Conservation (phyloP, 164 flowering plant species). For the Dillenia turbinata region DNA sequence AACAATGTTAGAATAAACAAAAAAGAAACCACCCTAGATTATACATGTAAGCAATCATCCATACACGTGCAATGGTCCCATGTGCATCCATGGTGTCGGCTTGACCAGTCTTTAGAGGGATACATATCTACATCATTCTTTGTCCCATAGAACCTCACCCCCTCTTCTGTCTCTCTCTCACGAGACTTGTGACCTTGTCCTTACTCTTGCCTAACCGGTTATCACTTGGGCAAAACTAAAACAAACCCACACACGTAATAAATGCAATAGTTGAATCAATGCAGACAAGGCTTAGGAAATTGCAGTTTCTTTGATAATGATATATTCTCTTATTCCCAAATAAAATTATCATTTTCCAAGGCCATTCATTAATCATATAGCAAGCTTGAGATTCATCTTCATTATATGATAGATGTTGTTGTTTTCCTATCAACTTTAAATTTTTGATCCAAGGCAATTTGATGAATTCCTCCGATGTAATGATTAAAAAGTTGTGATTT, state of each 20-base stretch:
- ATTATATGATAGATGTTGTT: too few relatives aligned
- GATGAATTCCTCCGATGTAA: too few relatives aligned
- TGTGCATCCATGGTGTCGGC: constrained; percentile 39
- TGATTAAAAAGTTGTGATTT: too few relatives aligned
- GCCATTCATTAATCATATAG: too few relatives aligned
- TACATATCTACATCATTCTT: constrained; percentile 27
- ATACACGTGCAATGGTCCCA: constrained; percentile 50
- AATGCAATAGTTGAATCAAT: not conserved
- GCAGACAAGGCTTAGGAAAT: not conserved
- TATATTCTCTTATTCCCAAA: too few relatives aligned
- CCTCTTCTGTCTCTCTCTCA: not conserved
- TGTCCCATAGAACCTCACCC: not conserved
- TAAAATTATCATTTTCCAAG: too few relatives aligned
- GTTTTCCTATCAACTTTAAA: too few relatives aligned
- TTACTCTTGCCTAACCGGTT: not conserved
- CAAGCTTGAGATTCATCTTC: too few relatives aligned
- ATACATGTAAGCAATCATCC: constrained; percentile 21
- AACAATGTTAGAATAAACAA: too few relatives aligned
- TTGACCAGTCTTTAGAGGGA: constrained; percentile 28
- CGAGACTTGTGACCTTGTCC: too few relatives aligned
- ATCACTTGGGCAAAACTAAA: not conserved
- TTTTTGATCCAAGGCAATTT: too few relatives aligned
- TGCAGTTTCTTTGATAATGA: not conserved
- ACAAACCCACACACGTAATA: not conserved
- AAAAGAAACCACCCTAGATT: not conserved